These are phyloP conservation scores for Fraxinus floribunda DNA, from an alignment of 305 asterid genomes.

Conservation along the genomic window DNA sequence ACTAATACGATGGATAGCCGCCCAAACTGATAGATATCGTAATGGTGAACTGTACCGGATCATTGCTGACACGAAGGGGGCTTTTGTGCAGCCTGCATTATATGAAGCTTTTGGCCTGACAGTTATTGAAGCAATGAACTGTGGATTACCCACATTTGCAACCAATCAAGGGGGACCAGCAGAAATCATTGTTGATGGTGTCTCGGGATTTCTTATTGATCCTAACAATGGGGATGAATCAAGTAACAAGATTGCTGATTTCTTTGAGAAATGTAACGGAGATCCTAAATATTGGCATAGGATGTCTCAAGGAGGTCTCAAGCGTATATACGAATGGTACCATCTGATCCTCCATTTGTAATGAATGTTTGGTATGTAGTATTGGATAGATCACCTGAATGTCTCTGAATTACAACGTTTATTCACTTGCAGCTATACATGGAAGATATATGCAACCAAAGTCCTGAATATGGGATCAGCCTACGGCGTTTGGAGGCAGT, in stretches of 20 bases:
- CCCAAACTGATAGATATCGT: slow-evolving; percentile 68
- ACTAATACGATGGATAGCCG: slow-evolving; percentile 79
- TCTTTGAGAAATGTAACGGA: slow-evolving; percentile 60
- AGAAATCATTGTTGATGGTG: slow-evolving; percentile 67
- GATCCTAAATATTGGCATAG: slow-evolving; percentile 56
- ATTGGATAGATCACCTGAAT: not conserved
- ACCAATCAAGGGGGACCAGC: slow-evolving; percentile 85
- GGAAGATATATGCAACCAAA: slow-evolving; percentile 81
- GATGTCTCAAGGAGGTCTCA: slow-evolving; percentile 56
- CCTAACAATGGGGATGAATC: slow-evolving; percentile 61
- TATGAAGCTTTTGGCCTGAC: slow-evolving; percentile 77
- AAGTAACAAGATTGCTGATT: slow-evolving; percentile 56
- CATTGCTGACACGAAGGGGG: slow-evolving; percentile 74
- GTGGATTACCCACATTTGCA: slow-evolving; percentile 73
- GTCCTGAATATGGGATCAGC: slow-evolving; percentile 69
- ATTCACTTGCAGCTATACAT: slow-evolving; percentile 58
- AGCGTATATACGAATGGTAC: slow-evolving; percentile 65
- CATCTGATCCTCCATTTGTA: not conserved
- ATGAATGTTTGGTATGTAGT: not conserved
- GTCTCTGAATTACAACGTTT: not conserved
- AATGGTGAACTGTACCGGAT: slow-evolving; percentile 66
- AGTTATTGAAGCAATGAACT: slow-evolving; percentile 77
- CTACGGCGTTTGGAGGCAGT: slow-evolving; percentile 69
- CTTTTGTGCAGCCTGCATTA: slow-evolving; percentile 67
- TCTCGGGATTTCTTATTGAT: slow-evolving; percentile 68